Percentiles rank a stretch among this genome's conserved stretches.
Evolutionary conservation across 306 rosid species (phyloP).

Genomic region (Pueraria montana): DNA sequence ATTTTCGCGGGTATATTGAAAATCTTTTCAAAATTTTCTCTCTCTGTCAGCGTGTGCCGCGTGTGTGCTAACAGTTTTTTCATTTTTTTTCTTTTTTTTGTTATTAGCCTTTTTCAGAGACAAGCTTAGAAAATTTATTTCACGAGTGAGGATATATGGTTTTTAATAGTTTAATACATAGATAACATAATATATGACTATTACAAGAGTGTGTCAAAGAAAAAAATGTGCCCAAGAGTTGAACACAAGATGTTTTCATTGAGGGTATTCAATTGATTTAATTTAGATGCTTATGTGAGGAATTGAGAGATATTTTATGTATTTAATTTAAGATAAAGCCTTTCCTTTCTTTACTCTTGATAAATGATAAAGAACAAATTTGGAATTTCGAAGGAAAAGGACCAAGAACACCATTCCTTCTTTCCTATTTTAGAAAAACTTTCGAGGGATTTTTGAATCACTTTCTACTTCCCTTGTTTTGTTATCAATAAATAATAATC

Average conservation of each 20-base stretch:
- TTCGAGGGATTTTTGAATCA: no score
- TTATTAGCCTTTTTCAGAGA: not conserved
- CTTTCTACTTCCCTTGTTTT: no score
- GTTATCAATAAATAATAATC: no score
- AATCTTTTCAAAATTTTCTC: conserved; percentile 42
- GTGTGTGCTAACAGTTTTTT: not conserved
- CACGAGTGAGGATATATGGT: not conserved
- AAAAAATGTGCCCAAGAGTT: not conserved
- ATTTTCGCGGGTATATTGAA: conserved; percentile 72
- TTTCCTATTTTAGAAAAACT: no score
- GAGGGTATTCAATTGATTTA: not conserved
- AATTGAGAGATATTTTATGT: not conserved
- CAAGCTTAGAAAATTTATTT: not conserved
- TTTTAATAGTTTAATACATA: not conserved
- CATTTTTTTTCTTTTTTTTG: not conserved
- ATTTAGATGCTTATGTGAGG: not conserved
- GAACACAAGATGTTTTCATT: not conserved
- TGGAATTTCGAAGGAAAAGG: no score
- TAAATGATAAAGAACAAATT: no score
- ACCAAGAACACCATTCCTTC: no score
- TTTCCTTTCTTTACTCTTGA: not conserved
- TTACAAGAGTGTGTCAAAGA: not conserved
- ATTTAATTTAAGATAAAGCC: not conserved
- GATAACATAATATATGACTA: not conserved
- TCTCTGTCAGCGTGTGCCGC: conserved; percentile 21